Evolutionary conservation across 1,139 yeast genomes (phyloP).

Genomic region (Candida sanyaensis): DNA sequence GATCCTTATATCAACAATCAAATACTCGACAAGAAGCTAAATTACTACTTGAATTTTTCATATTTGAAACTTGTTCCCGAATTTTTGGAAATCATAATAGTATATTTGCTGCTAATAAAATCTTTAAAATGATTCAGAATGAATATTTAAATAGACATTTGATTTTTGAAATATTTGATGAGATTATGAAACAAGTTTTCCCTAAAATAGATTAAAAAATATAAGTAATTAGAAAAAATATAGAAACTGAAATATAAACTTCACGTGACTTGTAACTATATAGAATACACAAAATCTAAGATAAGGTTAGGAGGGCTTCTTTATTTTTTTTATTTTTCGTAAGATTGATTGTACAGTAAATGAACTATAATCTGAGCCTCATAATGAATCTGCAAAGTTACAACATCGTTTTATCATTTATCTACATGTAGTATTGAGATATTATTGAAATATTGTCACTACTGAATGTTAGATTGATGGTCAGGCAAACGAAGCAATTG

Average conservation of each 20-base stretch:
- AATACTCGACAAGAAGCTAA: conserved; percentile 61
- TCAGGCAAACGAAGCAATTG: too few relatives aligned
- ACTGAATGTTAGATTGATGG: too few relatives aligned
- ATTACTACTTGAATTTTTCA: conserved; percentile 53
- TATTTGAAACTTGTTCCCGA: conserved; percentile 69
- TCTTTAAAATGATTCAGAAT: conserved; percentile 75
- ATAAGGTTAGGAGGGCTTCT: too few relatives aligned
- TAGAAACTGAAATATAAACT: neutral
- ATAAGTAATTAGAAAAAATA: too few relatives aligned
- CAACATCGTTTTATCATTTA: too few relatives aligned
- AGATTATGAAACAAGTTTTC: conserved; percentile 26
- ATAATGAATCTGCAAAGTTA: too few relatives aligned
- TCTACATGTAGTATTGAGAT: too few relatives aligned
- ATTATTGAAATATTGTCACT: too few relatives aligned
- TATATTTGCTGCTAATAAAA: conserved; percentile 56
- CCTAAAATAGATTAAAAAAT: conserved; percentile 20
- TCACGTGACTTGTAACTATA: neutral
- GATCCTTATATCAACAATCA: conserved; percentile 55
- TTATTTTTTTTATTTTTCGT: too few relatives aligned
- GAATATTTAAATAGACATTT: conserved; percentile 69
- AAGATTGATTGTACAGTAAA: too few relatives aligned
- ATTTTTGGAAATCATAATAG: conserved; percentile 74
- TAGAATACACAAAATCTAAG: too few relatives aligned
- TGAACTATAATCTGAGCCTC: too few relatives aligned
- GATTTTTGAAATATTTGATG: conserved; percentile 51